These are phyloP conservation scores for Globisporangium iwayamae DNA, from an alignment of 352 stramenopile species.

Conservation along the genomic window DNA sequence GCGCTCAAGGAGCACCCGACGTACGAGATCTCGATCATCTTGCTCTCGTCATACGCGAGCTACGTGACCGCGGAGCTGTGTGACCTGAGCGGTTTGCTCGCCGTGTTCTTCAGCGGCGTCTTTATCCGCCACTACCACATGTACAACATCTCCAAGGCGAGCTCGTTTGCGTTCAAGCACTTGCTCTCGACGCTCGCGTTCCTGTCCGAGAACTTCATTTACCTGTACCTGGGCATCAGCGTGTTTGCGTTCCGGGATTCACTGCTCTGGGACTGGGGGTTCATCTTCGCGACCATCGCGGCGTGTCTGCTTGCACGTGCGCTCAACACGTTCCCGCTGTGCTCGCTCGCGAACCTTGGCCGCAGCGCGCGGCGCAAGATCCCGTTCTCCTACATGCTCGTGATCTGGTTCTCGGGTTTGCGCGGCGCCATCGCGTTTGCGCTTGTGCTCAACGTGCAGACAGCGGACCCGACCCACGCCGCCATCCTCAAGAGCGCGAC, in stretches of 20 bases:
- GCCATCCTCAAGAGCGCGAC: constrained; percentile 49
- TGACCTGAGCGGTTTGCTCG: constrained; percentile 70
- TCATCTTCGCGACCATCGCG: constrained; percentile 28
- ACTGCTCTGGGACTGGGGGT: constrained; percentile 40
- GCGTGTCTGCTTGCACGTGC: constrained; percentile 27
- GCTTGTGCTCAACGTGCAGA: constrained; percentile 35
- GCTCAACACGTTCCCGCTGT: constrained; percentile 39
- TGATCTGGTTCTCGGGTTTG: constrained; percentile 83
- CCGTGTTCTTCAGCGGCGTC: constrained; percentile 78
- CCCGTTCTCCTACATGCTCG: constrained; percentile 34
- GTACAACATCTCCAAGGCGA: constrained; percentile 40
- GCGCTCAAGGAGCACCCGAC: constrained; percentile 16
- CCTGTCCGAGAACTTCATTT: constrained; percentile 49
- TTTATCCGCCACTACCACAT: constrained; percentile 54
- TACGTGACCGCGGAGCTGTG: constrained; percentile 36
- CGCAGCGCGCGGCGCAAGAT: constrained; percentile 24
- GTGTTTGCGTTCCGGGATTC: constrained; percentile 31
- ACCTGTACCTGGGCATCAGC: constrained; percentile 46
- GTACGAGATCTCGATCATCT: constrained; percentile 69
- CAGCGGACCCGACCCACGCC: constrained; percentile 20
- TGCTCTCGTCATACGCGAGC: constrained; percentile 39
- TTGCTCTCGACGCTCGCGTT: constrained; percentile 40
- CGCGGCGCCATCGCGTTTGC: constrained; percentile 82
- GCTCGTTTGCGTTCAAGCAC: constrained; percentile 33
- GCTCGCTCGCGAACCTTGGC: constrained; percentile 27